Conservation (phyloP, 495 filamentous ascomycete genomes). For the Hypoxylon rickii region DNA sequence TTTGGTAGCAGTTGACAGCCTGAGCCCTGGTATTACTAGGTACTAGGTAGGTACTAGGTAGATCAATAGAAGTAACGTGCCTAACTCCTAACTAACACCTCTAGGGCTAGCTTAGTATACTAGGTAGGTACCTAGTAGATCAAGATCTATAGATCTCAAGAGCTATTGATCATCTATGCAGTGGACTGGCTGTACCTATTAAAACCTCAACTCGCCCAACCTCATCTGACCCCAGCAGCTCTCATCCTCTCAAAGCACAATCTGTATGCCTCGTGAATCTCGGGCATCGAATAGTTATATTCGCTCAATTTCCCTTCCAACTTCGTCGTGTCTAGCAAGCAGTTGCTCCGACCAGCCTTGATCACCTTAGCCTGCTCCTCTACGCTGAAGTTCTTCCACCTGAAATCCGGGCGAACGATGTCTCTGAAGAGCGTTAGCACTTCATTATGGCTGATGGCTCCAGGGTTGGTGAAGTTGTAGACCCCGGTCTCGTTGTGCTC, state of each 20-base stretch:
- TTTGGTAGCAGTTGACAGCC: too few species aligned
- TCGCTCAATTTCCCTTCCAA: conserved; percentile 62
- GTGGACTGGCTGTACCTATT: not conserved
- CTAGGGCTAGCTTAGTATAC: too few species aligned
- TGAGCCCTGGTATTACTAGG: too few species aligned
- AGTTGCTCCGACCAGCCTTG: conserved; percentile 68
- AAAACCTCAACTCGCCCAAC: not conserved
- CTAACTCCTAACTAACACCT: too few species aligned
- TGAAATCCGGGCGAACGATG: conserved; percentile 62
- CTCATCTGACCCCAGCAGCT: conserved; percentile 55
- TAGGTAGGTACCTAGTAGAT: conserved; percentile 1
- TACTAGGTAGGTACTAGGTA: too few species aligned
- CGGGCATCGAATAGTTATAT: conserved; percentile 61
- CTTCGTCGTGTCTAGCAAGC: conserved; percentile 65
- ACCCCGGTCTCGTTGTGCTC: conserved; percentile 65
- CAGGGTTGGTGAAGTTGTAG: conserved; percentile 72
- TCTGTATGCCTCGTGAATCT: conserved; percentile 65
- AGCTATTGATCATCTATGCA: too few species aligned
- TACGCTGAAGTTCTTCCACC: conserved; percentile 68
- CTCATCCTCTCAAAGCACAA: conserved; percentile 69
- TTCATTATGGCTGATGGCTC: conserved; percentile 70
- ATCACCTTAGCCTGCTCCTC: conserved; percentile 70
- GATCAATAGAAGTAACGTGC: too few species aligned
- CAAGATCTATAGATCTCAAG: too few species aligned
- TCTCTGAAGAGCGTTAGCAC: conserved; percentile 64